Conservation (phyloP, 2,329 filamentous ascomycete species). For the Fusarium gaditjirri region DNA sequence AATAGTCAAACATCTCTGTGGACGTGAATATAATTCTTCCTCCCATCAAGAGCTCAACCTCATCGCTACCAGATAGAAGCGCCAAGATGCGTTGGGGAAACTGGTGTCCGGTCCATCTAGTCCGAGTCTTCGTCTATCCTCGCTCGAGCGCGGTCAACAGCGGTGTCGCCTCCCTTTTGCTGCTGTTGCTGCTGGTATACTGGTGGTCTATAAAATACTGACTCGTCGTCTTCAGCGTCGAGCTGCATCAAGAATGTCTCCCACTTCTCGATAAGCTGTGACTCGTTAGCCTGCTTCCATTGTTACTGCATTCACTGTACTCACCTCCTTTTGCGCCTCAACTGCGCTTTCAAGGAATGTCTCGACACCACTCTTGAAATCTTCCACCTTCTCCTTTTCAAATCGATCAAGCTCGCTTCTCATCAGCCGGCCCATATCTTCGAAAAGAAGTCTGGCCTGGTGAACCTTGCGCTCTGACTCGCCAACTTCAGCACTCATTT, state of each 20-base stretch:
- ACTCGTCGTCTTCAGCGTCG: constrained; percentile 89
- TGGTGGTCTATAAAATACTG: constrained; percentile 72
- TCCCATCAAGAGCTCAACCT: constrained; percentile 5
- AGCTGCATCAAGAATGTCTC: constrained; percentile 97
- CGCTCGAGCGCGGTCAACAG: constrained; percentile 68
- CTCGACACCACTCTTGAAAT: constrained; percentile 98
- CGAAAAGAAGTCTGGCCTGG: constrained; percentile 88
- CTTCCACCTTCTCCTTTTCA: constrained; percentile 96
- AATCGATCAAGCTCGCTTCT: constrained; percentile 90
- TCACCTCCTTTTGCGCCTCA: constrained; percentile 97
- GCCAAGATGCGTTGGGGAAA: constrained; percentile 22
- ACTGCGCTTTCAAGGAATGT: constrained; percentile 97
- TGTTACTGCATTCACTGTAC: constrained; percentile 41
- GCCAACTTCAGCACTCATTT: constrained; percentile 91
- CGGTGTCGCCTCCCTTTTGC: constrained; percentile 66
- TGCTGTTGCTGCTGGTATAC: constrained; percentile 63
- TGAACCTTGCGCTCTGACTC: constrained; percentile 95
- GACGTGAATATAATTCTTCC: constrained; percentile 13
- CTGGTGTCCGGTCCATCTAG: constrained; percentile 47
- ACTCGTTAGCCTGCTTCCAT: constrained; percentile 38
- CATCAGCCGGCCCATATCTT: constrained; percentile 97
- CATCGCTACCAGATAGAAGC: constrained; percentile 23
- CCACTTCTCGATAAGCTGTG: constrained; percentile 84
- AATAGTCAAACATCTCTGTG: constrained; percentile 32
- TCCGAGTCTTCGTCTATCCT: constrained; percentile 70